Evolutionary conservation across 768 basidiomycete genomes (phyloP).

Genomic region (Podaxis sp.): DNA sequence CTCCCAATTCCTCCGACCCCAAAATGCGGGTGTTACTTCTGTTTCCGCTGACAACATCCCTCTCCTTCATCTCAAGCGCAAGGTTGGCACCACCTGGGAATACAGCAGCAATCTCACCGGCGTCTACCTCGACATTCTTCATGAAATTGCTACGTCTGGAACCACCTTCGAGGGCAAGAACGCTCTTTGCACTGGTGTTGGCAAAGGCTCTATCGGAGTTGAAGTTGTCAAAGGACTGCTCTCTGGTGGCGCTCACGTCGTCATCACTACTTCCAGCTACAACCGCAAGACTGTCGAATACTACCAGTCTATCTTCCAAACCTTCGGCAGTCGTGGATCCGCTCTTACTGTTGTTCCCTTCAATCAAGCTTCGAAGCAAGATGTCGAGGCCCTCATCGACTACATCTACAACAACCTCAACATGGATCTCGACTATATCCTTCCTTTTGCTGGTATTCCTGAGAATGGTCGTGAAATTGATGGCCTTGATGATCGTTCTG

Average conservation of each 20-base stretch:
- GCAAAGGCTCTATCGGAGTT: conserved; percentile 96
- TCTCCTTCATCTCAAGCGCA: conserved; percentile 93
- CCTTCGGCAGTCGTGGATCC: conserved; percentile 92
- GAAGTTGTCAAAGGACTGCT: conserved; percentile 96
- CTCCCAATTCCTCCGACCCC: conserved; percentile 95
- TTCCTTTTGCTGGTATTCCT: conserved; percentile 97
- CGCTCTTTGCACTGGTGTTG: conserved; percentile 95
- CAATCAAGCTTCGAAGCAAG: conserved; percentile 98
- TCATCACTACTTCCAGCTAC: conserved; percentile 98
- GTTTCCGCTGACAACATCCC: conserved; percentile 83
- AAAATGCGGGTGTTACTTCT: conserved; percentile 72
- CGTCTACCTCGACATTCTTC: conserved; percentile 93
- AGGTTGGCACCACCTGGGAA: conserved; percentile 92
- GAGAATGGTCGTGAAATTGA: conserved; percentile 99
- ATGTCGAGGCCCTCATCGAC: conserved; percentile 96
- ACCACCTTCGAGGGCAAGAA: conserved; percentile 99
- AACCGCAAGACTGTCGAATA: conserved; percentile 95
- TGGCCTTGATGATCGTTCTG: conserved; percentile 93
- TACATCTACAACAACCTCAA: conserved; percentile 96
- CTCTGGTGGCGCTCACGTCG: conserved; percentile 93
- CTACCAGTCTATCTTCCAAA: conserved; percentile 97
- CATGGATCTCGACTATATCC: conserved; percentile 96
- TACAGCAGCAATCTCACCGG: conserved; percentile 96
- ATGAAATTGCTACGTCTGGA: conserved; percentile 97
- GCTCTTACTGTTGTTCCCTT: conserved; percentile 97